Evolutionary conservation across 1,284 basidiomycete genomes (phyloP), one percentile per base, ranked within the genome.

Genomic region (Apiotrichum montevideense): DNA sequence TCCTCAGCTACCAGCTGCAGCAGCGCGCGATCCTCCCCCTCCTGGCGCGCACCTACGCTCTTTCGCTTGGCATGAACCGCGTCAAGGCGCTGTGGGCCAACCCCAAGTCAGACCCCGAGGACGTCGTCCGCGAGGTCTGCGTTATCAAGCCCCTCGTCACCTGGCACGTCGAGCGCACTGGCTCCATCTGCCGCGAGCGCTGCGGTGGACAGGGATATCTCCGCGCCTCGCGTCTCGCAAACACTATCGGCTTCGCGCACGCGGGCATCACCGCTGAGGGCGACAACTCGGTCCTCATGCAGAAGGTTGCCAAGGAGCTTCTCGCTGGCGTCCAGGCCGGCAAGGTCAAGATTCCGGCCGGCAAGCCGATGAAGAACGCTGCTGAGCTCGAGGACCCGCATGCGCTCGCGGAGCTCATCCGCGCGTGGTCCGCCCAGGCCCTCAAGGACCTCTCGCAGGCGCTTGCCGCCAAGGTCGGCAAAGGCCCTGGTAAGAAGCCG

Each of bases 221-320:
- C 10, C 34, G 33, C 4, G 58, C 58, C 3, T 46, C 43, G 10
- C 54, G 51, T 1, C 42, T 59, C 6, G 35, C 51, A 0, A 35
- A 13, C 44, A 56, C 47, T 0, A 56, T 59, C n/a, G 44, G 43
- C 10, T 59, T 59, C 13, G 51, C 58, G 3, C 58, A 59, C 21
- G 58, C 58, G 9, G 58, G 58, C 6, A 59, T 59, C 48, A 59
- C 58, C 2, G 58, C 58, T 15, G 58, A 56, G 35, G 58, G 58
- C n/a, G 54, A 59, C 58, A 59, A 59, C 47, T 56, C 54, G 4
- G 58, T 59, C 5, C 54, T 59, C 40, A 54, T 56, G 58, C 54
- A 56, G 21, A 51, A 51, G 50, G 58, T 59, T 39, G 51, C 54
- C 21, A 59, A 59, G 52, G 58, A 59, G 52, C 58, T 59, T 2